phyloP scores from a whole-genome alignment of 805 yeast genomes.

The Monosporozyma aerobia region DNA sequence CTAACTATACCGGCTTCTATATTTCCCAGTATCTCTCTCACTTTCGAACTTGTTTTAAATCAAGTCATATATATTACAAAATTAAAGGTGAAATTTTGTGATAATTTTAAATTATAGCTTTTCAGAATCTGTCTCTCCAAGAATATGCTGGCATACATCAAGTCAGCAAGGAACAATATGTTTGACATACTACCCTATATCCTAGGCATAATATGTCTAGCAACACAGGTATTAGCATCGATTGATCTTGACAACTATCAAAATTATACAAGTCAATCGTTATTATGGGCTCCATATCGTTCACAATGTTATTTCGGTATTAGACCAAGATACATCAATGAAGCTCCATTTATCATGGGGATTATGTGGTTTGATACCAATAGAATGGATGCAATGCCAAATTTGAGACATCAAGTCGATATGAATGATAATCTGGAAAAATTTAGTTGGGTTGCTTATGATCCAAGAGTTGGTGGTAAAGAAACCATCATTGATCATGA shows the following conservation, averaged over 20 bases:
- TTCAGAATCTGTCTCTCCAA: background rate
- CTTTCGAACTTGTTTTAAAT: background rate
- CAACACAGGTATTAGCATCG: too few species aligned
- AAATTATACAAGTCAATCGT: slow-evolving; percentile 37
- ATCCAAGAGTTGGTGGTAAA: slow-evolving; percentile 79
- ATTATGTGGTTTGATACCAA: slow-evolving; percentile 81
- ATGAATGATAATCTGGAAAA: slow-evolving; percentile 59
- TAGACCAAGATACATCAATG: slow-evolving; percentile 47
- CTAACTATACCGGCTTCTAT: background rate
- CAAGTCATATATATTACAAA: background rate
- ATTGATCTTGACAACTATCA: slow-evolving; percentile 15
- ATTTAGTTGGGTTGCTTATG: slow-evolving; percentile 83
- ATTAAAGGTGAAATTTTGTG: background rate
- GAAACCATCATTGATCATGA: slow-evolving; percentile 64
- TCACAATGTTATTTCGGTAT: slow-evolving; percentile 81
- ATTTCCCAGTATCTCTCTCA: background rate
- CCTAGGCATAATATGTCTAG: background rate
- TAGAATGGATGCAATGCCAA: slow-evolving; percentile 41
- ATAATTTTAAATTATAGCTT: background rate
- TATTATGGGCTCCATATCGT: slow-evolving; percentile 90
- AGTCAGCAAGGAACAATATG: background rate
- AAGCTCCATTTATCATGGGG: slow-evolving; percentile 66
- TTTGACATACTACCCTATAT: background rate
- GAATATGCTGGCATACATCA: background rate
- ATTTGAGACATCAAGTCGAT: slow-evolving; percentile 66